Evolutionary conservation across 1,284 basidiomycete species (phyloP).

Genomic region (Melampsora larici-populina): DNA sequence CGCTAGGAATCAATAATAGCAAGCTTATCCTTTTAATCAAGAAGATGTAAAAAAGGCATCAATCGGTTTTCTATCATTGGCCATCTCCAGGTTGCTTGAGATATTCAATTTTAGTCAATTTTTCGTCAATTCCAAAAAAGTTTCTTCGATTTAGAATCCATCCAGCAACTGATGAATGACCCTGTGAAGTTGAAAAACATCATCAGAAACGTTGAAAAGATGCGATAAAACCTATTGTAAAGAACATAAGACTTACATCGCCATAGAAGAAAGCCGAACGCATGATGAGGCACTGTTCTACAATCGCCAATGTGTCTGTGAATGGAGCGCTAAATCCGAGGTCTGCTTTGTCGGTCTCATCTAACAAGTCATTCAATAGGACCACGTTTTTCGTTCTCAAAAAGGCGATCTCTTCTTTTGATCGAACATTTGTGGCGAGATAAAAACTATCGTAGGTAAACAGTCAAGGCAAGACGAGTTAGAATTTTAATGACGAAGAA

Average conservation of each 20-base stretch:
- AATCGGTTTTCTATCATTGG: neutral
- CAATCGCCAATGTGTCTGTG: slow-evolving; percentile 27
- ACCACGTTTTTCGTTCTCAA: slow-evolving; percentile 27
- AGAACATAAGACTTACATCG: slow-evolving; percentile 15
- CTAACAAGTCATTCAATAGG: slow-evolving; percentile 28
- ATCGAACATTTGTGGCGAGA: slow-evolving; percentile 28
- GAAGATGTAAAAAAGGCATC: neutral
- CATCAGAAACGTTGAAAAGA: neutral
- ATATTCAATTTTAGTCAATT: slow-evolving; percentile 38
- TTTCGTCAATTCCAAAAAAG: slow-evolving; percentile 25
- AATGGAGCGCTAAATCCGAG: slow-evolving; percentile 18
- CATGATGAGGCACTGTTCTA: slow-evolving; percentile 41
- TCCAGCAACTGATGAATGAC: slow-evolving; percentile 39
- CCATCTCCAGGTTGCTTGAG: slow-evolving; percentile 32
- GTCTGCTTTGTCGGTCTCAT: slow-evolving; percentile 16
- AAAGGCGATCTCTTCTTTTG: slow-evolving; percentile 13
- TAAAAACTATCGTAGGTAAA: slow-evolving; percentile 16
- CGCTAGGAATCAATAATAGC: no score
- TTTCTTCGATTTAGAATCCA: slow-evolving; percentile 35
- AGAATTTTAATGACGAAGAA: neutral
- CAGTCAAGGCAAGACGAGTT: neutral
- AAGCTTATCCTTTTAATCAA: neutral
- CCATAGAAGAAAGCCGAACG: slow-evolving; percentile 34
- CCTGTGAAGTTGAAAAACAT: neutral
- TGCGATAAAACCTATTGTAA: neutral